Evolutionary conservation across 139 green algal genomes (phyloP).

Genomic region (Chlorella vulgaris): DNA sequence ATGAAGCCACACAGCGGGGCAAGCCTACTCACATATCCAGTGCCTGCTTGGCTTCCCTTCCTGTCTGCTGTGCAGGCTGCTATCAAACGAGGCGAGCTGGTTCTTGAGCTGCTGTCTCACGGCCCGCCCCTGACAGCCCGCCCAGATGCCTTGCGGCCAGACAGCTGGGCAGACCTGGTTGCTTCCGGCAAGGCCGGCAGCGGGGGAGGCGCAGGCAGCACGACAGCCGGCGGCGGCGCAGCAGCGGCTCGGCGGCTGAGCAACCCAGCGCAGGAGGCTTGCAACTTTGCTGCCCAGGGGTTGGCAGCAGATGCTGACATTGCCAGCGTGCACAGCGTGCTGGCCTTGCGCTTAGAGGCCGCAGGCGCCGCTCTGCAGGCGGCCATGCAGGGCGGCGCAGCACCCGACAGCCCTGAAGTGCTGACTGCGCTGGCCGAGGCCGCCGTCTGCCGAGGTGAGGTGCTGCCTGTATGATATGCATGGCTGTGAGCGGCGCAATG

Average conservation of each 20-base stretch:
- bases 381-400: not conserved
- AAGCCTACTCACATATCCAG: not conserved
- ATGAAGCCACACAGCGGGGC: not conserved
- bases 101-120: not conserved
- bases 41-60: not conserved
- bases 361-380: not conserved
- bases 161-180: constrained; percentile 27
- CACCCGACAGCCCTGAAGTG: not conserved
- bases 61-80: not conserved
- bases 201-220: not conserved
- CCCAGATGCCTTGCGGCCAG: constrained; percentile 13
- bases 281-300: constrained; percentile 21
- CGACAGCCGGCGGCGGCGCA: not conserved
- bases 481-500: too few relatives aligned
- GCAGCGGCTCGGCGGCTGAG: not conserved
- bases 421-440: constrained; percentile 2
- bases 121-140: constrained; percentile 2
- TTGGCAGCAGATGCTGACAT: constrained; percentile 24
- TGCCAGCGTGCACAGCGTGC: not conserved
- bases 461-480: too few relatives aligned
- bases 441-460: constrained; percentile 13
- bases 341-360: not conserved
- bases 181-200: not conserved
- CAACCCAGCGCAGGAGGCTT: constrained; percentile 27
- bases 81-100: constrained; percentile 8